Conservation (phyloP, 1,284 basidiomycete genomes). For the Pterula multifida region DNA sequence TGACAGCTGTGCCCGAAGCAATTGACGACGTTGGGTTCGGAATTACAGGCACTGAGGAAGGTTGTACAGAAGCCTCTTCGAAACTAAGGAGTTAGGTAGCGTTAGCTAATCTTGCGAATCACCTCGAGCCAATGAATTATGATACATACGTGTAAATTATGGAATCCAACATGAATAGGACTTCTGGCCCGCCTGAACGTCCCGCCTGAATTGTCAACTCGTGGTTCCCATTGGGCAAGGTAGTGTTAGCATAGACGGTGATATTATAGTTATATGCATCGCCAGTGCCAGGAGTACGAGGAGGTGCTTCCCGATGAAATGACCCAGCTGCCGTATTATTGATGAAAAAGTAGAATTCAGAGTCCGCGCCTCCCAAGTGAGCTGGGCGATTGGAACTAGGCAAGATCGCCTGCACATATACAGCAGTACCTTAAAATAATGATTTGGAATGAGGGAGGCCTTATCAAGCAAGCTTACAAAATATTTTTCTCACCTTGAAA, state of each 20-base stretch:
- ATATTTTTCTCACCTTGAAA: neutral
- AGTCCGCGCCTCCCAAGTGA: neutral
- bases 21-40: neutral
- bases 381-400: neutral
- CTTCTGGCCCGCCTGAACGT: neutral
- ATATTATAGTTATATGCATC: neutral
- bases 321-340: neutral
- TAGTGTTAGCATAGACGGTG: neutral
- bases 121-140: too few relatives aligned
- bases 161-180: neutral
- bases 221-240: neutral
- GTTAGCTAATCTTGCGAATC: neutral
- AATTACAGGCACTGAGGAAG: neutral
- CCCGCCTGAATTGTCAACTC: neutral
- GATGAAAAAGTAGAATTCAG: neutral
- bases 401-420: neutral
- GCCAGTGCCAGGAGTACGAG: neutral
- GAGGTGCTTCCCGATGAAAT: neutral
- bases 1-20: neutral
- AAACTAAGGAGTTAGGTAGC: neutral
- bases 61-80: neutral
- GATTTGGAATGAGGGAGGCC: neutral
- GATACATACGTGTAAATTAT: neutral
- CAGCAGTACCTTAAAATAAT: neutral
- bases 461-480: neutral